phyloP scores from a whole-genome alignment of 2,329 filamentous ascomycete species.

The Ceratocystis cacaofunesta region DNA sequence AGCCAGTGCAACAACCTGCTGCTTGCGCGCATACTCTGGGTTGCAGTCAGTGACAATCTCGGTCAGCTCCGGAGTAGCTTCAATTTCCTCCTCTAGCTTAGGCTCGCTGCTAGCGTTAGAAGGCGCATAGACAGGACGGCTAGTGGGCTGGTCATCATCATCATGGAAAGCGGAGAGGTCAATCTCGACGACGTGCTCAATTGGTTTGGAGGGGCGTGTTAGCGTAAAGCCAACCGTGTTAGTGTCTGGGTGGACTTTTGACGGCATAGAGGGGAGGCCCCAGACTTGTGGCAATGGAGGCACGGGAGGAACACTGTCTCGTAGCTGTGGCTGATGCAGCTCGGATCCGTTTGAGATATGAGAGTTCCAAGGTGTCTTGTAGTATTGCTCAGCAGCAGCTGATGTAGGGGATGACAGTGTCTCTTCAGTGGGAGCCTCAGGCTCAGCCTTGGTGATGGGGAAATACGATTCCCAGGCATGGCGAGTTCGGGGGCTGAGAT shows the following conservation, averaged over 20 bases:
- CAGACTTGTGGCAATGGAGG: conserved; percentile 12
- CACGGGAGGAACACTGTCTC: conserved; percentile 9
- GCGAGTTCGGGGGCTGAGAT: conserved; percentile 58
- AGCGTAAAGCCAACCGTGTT: neutral
- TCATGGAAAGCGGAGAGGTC: conserved; percentile 18
- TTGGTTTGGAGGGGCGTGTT: neutral
- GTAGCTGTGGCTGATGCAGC: conserved; percentile 20
- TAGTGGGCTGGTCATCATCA: conserved; percentile 18
- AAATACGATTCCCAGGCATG: conserved; percentile 56
- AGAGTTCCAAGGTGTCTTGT: conserved; percentile 61
- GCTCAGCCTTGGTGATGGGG: neutral
- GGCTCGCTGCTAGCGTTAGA: conserved; percentile 23
- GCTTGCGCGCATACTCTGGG: conserved; percentile 57
- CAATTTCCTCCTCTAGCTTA: conserved; percentile 19
- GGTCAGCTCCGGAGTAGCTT: conserved; percentile 35
- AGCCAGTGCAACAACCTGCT: conserved; percentile 53
- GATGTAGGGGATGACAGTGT: conserved; percentile 57
- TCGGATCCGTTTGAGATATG: conserved; percentile 24
- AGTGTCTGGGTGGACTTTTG: neutral
- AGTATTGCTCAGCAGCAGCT: conserved; percentile 83
- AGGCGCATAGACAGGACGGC: conserved; percentile 20
- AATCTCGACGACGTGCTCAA: conserved; percentile 19
- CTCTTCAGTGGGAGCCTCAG: conserved; percentile 36
- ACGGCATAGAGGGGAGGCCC: conserved; percentile 8
- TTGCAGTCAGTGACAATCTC: conserved; percentile 57